A percentile compares a stretch with the other conserved stretches of the same genome.
Evolutionary conservation across 176 grass and related monocot genomes (phyloP).

Genomic region (Musa schizocarpa): DNA sequence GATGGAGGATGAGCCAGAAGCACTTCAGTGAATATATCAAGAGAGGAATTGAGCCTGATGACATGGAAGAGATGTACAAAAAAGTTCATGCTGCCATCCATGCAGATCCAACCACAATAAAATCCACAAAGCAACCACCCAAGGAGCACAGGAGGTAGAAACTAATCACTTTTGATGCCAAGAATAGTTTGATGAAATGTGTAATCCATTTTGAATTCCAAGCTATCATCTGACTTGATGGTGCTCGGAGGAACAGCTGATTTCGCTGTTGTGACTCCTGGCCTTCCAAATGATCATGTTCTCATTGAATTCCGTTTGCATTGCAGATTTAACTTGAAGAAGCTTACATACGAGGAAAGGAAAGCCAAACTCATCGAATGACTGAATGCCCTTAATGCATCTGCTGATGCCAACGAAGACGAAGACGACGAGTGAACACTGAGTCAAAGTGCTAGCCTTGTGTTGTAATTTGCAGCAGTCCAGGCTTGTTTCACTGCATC

Average conservation of each 20-base stretch:
- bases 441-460: background rate
- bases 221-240: background rate
- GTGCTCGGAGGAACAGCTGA: too few species aligned
- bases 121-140: conserved; percentile 40
- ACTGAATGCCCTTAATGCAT: conserved; percentile 56
- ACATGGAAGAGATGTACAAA: conserved; percentile 75
- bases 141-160: conserved; percentile 76
- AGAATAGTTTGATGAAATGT: background rate
- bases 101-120: conserved; percentile 33
- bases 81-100: conserved; percentile 81
- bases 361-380: conserved; percentile 59
- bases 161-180: background rate
- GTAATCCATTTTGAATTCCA: background rate
- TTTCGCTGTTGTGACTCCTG: background rate
- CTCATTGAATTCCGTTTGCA: background rate
- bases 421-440: conserved; percentile 59
- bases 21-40: conserved; percentile 82
- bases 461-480: too few species aligned
- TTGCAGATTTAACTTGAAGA: conserved; percentile 69
- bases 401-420: conserved; percentile 25
- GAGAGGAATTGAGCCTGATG: conserved; percentile 48
- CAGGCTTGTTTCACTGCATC: too few species aligned
- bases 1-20: conserved; percentile 71
- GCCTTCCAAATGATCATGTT: background rate
- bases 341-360: conserved; percentile 79